Percentiles rank a stretch among this genome's conserved stretches.
Conservation (phyloP, 2,329 filamentous ascomycete genomes). For the Phaeosphaeria sp. region DNA sequence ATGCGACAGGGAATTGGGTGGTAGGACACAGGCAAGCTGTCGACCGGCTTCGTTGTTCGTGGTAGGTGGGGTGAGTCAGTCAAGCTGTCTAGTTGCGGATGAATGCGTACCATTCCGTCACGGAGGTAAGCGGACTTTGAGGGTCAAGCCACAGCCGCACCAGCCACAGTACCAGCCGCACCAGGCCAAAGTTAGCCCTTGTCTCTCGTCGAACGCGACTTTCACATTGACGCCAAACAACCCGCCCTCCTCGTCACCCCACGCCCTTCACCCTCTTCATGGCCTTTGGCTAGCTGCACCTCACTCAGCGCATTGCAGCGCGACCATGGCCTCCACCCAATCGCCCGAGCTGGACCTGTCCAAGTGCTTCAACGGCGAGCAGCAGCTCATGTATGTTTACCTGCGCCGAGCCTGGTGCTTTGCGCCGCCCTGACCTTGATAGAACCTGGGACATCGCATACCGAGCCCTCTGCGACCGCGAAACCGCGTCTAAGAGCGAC, state of each 20-base stretch:
- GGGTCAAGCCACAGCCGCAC: slow-evolving; percentile 1
- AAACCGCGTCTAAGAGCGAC: slow-evolving; percentile 45
- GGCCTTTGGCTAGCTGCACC: slow-evolving; percentile 40
- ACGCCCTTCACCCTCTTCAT: slow-evolving; percentile 30
- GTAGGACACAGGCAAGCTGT: background rate
- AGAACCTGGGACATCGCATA: slow-evolving; percentile 68
- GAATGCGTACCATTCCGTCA: background rate
- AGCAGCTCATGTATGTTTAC: slow-evolving; percentile 74
- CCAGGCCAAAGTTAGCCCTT: slow-evolving; percentile 6
- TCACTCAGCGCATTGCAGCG: slow-evolving; percentile 42
- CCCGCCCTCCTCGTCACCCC: slow-evolving; percentile 17
- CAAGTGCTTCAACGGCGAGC: slow-evolving; percentile 81
- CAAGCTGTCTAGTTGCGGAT: slow-evolving; percentile 13
- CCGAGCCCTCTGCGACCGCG: slow-evolving; percentile 60
- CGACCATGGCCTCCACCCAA: slow-evolving; percentile 44
- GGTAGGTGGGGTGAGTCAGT: slow-evolving; percentile 24
- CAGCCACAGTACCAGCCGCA: slow-evolving; percentile 7
- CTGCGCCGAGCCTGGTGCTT: background rate
- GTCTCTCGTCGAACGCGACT: slow-evolving; percentile 22
- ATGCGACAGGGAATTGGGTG: background rate
- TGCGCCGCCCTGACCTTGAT: slow-evolving; percentile 47
- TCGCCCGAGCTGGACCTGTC: slow-evolving; percentile 73
- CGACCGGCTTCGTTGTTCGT: background rate
- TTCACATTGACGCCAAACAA: slow-evolving; percentile 32
- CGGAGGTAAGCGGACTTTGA: slow-evolving; percentile 1